Base-by-base conservation (phyloP, 768 basidiomycete genomes). In the Naematelia aurantialba region DNA sequence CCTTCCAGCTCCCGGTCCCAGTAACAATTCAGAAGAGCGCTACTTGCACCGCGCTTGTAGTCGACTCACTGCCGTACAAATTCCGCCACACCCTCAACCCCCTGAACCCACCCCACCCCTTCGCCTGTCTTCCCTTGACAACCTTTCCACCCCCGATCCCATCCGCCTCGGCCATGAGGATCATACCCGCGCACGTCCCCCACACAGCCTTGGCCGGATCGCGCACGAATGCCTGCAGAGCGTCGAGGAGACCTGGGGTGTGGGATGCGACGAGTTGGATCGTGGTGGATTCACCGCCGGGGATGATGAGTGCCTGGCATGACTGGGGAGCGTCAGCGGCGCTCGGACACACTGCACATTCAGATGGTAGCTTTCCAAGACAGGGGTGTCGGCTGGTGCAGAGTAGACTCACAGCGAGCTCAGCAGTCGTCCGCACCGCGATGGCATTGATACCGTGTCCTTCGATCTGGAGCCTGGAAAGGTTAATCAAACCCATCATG, bases 121-220 rank as follows among this genome's bases (percentile, higher is more conserved):
- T 89, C 75, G 94, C 91, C 31, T 61, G 56, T 53, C 63, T 54
- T 5, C 67, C 67, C 44, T 91, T 91, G 27, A 88, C 89, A 68
- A 85, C 86, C 80, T 91, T 91, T 2, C 85, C 83, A 45, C 87
- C 87, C 45, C 86, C 84, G 2, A 90, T 83, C 19, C 12, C 75
- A 61, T 81, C 78, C 62, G 86, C 81, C 26, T 69, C 75, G 1
- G 91, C 83, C 47, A 97, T 83, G 19, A 97, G 80, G 54, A 97
- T 96, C 42, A 92, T 92, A 11, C 94, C 93, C 0, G 93, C 93
- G 76, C 93, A 98, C 0, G 91, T 96, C 2, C 93, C 93, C 91
- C 91, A 98, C 1, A 92, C 84, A 0, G 90, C 85, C 71, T 87
- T 90, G 0, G 69, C 74, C 14, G 55, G 52, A 49, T 71, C 56